A percentile compares a stretch with the other conserved stretches of the same genome.
Conservation (phyloP, 208 protist species). For the Leishmania aethiopica region DNA sequence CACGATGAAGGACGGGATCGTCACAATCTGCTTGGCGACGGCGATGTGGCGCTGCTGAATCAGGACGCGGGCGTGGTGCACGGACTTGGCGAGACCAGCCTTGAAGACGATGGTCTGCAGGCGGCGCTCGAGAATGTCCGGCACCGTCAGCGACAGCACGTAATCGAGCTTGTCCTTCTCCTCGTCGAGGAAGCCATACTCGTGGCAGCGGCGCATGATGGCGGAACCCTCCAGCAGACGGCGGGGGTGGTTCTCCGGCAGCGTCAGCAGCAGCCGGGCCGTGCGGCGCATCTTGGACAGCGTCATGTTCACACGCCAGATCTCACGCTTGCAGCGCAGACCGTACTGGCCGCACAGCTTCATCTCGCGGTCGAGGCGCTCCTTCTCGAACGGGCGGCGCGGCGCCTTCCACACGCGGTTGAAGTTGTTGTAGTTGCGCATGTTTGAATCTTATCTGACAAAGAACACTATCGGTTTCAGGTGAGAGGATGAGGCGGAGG, state of each 20-base stretch:
- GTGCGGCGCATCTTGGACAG: slow-evolving; percentile 99
- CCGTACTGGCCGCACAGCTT: slow-evolving; percentile 99
- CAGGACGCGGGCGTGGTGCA: slow-evolving; percentile 99
- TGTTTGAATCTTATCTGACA: slow-evolving; percentile 15
- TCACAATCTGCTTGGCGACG: slow-evolving; percentile 99
- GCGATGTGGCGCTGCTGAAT: slow-evolving; percentile 99
- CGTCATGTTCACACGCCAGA: slow-evolving; percentile 98
- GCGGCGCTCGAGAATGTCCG: slow-evolving; percentile 99
- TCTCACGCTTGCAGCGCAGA: slow-evolving; percentile 99
- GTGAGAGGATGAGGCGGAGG: not conserved
- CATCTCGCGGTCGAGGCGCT: slow-evolving; percentile 99
- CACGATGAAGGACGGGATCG: slow-evolving; percentile 99
- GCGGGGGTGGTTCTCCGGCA: slow-evolving; percentile 97
- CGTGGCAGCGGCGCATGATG: slow-evolving; percentile 98
- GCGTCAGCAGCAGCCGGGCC: slow-evolving; percentile 99
- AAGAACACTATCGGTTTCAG: not conserved
- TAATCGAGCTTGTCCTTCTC: slow-evolving; percentile 99
- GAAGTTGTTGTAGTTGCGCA: slow-evolving; percentile 97
- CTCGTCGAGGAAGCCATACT: slow-evolving; percentile 96
- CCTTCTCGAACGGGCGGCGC: slow-evolving; percentile 99
- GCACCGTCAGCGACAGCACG: slow-evolving; percentile 98
- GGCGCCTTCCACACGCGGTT: slow-evolving; percentile 97
- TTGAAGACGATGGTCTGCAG: slow-evolving; percentile 99
- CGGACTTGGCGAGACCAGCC: slow-evolving; percentile 98
- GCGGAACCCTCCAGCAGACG: slow-evolving; percentile 98